Evolutionary conservation across 192 early-diverging fungal species (phyloP), one percentile per base, ranked within the genome.

Genomic region (Lobosporangium transversale): DNA sequence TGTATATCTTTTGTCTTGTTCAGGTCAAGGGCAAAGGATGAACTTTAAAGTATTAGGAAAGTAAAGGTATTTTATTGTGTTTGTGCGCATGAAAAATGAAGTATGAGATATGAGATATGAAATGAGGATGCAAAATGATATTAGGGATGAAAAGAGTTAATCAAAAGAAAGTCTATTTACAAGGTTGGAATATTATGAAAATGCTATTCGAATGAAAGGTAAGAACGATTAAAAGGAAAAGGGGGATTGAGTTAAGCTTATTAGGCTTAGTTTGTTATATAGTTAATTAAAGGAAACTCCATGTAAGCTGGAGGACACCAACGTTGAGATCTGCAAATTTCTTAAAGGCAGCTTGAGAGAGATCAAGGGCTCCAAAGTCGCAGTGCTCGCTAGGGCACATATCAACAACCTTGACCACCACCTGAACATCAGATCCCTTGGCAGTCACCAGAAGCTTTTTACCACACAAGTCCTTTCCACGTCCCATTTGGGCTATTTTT

Each of bases 371-470:
- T 11, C 71, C 71, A 50, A 61, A 66, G 29, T 49, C 33, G 63
- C 71, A 76, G 47, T 76, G 66, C 15, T 40, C 27, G 29, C 58
- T 50, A 15, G 71, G 71, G 35, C 71, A 76, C 71, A 76, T 76
- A 18, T 76, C 71, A 10, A 76, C 71, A 27, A 76, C 71, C 0
- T 58, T 66, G 20, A 76, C 71, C 21, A 76, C 61, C 2, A 76
- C 71, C 45, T 53, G 27, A 10, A 58, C 50, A 26, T 56, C 57
- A 20, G 57, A 66, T 1, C 58, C 63, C 51, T 66, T 66, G 21
- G 50, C 58, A n/a, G 62, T 76, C 17, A 76, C 24, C 5, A 64
- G 44, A 24, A 76, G 48, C 53, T 76, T 76, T 37, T 66, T 66
- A 18, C 71, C 71, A 42, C 71, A 76, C 12, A 76, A 44, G n/a